A percentile compares a stretch with the other conserved stretches of the same genome.
These are phyloP conservation scores for Lotmaria passim DNA, from an alignment of 208 protist species.

Conservation along the genomic window DNA sequence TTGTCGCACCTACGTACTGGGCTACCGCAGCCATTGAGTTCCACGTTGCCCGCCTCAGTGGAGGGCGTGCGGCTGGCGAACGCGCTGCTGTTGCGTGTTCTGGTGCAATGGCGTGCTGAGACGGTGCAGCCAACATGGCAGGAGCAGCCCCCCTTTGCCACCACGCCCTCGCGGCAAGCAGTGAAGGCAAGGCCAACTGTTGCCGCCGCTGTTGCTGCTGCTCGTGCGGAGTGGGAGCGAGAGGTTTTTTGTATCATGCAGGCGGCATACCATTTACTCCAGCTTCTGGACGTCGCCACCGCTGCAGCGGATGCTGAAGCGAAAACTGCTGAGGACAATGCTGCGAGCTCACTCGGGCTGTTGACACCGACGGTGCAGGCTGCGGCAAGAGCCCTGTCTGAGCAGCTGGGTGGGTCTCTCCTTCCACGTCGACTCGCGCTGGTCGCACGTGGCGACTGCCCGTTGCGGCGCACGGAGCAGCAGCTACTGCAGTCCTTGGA, in stretches of 20 bases:
- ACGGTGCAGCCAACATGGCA: not conserved
- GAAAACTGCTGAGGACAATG: not conserved
- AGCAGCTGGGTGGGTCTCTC: conserved; percentile 38
- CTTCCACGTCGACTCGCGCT: conserved; percentile 30
- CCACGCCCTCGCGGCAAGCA: not conserved
- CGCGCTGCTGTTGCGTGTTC: conserved; percentile 30
- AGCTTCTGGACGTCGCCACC: not conserved
- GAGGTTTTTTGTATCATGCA: conserved; percentile 28
- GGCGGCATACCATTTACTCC: conserved; percentile 18
- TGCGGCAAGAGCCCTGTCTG: conserved; percentile 38
- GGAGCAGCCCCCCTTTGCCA: not conserved
- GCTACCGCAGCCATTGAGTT: not conserved
- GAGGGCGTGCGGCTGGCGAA: conserved; percentile 29
- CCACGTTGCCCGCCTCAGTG: not conserved
- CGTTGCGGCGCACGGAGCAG: conserved; percentile 14
- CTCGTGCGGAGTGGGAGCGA: conserved; percentile 16
- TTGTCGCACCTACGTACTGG: not conserved
- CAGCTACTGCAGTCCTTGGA: conserved; percentile 22
- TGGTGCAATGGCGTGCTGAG: conserved; percentile 22
- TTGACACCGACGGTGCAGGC: conserved; percentile 33
- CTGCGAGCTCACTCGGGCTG: not conserved
- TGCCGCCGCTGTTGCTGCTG: not conserved
- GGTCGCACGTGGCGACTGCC: not conserved
- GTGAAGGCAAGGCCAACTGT: not conserved
- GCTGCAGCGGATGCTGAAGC: not conserved